phyloP scores from a whole-genome alignment of 345 rosid genomes.

The Citrus reticulata region DNA sequence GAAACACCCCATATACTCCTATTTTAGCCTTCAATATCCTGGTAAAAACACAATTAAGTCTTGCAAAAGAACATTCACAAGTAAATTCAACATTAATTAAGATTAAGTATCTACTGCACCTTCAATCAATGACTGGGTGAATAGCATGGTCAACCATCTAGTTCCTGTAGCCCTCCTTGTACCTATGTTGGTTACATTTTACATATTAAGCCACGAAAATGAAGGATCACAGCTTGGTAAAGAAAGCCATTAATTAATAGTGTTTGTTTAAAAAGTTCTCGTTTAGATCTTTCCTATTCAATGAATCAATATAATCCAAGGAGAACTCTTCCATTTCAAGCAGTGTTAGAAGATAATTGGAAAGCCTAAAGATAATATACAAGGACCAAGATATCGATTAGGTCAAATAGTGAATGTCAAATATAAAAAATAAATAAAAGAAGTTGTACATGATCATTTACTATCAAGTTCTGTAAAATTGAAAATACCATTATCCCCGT shows the following conservation, averaged over 20 bases:
- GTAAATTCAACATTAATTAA: background rate
- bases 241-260: background rate
- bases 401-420: no score
- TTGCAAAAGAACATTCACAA: background rate
- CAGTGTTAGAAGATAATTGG: background rate
- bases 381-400: no score
- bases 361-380: background rate
- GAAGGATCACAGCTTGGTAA: background rate
- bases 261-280: background rate
- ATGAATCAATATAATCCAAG: background rate
- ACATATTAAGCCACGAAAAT: slow-evolving; percentile 5
- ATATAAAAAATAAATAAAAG: no score
- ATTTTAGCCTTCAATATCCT: no score
- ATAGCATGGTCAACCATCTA: slow-evolving; percentile 14
- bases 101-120: slow-evolving; percentile 19
- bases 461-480: no score
- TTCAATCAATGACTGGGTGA: slow-evolving; percentile 8
- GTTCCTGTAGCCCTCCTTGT: slow-evolving; percentile 10
- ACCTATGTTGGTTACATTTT: slow-evolving; percentile 12
- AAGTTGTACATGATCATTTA: no score
- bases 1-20: no score
- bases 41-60: no score
- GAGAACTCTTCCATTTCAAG: background rate
- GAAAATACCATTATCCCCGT: background rate
- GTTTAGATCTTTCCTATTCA: no score